phyloP scores from a whole-genome alignment of 805 yeast species.

The Candida nitratophila region DNA sequence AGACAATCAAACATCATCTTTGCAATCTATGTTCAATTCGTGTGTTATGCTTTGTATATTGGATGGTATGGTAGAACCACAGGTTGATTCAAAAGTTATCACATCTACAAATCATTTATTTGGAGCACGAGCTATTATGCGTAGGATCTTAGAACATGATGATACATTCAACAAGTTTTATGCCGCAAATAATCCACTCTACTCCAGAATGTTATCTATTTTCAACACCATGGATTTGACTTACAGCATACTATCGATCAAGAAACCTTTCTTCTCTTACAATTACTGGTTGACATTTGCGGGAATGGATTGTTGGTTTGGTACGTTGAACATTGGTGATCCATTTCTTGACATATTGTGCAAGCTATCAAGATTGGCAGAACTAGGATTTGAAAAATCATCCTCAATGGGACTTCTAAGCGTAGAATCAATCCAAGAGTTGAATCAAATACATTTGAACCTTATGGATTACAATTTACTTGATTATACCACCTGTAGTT shows the following conservation, averaged over 20 bases:
- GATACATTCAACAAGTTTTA: too few relatives aligned
- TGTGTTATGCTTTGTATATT: conserved; percentile 17
- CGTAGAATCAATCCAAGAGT: background rate
- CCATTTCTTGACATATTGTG: conserved; percentile 25
- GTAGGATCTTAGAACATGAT: conserved; percentile 4
- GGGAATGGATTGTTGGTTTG: conserved; percentile 22
- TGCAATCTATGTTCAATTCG: conserved; percentile 10
- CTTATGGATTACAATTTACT: background rate
- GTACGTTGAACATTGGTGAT: conserved; percentile 15
- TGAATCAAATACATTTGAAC: background rate
- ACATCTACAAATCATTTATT: conserved; percentile 13
- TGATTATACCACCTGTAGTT: background rate
- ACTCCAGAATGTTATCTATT: conserved; percentile 16
- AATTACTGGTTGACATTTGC: conserved; percentile 15
- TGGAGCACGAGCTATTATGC: conserved; percentile 20
- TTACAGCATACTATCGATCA: conserved; percentile 16
- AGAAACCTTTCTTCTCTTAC: conserved; percentile 11
- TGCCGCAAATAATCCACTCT: conserved; percentile 2
- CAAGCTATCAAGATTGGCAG: conserved; percentile 11
- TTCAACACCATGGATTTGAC: conserved; percentile 22
- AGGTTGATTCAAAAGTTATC: conserved; percentile 1
- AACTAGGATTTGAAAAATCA: conserved; percentile 5
- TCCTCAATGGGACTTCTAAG: background rate
- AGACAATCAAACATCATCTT: background rate
- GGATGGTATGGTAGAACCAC: conserved; percentile 19